Base-by-base conservation (phyloP, 2,329 filamentous ascomycete species). In the Botrytis elliptica region DNA sequence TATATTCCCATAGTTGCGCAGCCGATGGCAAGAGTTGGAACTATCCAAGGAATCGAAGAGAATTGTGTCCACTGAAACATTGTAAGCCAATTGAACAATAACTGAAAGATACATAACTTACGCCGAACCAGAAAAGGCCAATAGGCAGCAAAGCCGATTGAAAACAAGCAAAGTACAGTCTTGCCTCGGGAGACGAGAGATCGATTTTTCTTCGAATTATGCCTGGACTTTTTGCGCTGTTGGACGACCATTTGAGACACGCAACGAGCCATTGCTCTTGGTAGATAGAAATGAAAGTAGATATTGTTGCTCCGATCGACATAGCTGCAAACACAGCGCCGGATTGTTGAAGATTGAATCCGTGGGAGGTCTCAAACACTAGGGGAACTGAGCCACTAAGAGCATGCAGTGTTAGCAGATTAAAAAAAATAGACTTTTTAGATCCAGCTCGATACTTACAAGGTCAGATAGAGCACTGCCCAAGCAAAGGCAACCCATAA, bases 401-500 rank as follows among this genome's bases (percentile, higher is more conserved):
- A 55, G 33, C 3, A 7, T 25, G 4, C 14, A 22, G n/a, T 42
- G 25, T 71, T 71, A 71, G 69, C 33, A 67, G 40, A 44, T 59
- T 29, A 29, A 29, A 33, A 38, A 9, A 62, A 38, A n/a, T 33
- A 9, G 33, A 46, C 12, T 12, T 38, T 25, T 3, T 12, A 69
- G 6, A 42, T 8, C 5, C 18, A 40, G 4, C 3, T 18, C 49
- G 16, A 20, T 36, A 69, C 71, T 72, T 60, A 72, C 71, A 97
- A 95, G 20, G 92, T 93, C 29, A 97, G 85, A 81, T 97, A 98
- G 0, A 98, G 87, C 0, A 97, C 88, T 0, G 92, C 94, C 95
- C 95, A 98, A 33, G 91, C 91, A 81, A 98, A 98, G 0, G 93
- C 88, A 0, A 94, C 91, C 95, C 95, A 98, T 0, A 97, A 85